Percentiles rank a stretch among this genome's conserved stretches.
Evolutionary conservation across 2,329 filamentous ascomycete genomes (phyloP).

Genomic region (Neonectria neomacrospora): DNA sequence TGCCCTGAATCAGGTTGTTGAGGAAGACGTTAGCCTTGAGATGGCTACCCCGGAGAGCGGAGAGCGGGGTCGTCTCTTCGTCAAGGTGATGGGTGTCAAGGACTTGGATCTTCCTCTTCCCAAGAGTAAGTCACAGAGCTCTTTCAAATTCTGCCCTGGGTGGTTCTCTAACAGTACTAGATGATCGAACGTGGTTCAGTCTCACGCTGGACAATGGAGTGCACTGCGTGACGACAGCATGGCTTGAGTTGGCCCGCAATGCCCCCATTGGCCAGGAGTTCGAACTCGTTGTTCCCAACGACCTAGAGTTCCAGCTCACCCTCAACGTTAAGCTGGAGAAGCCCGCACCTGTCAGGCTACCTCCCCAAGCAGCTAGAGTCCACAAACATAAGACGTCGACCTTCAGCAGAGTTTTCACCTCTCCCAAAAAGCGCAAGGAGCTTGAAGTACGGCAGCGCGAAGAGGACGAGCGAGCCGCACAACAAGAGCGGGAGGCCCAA

Average conservation of each 20-base stretch:
- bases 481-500: slow-evolving; percentile 71
- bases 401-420: slow-evolving; percentile 92
- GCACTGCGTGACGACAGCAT: slow-evolving; percentile 96
- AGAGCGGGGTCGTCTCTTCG: slow-evolving; percentile 91
- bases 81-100: slow-evolving; percentile 98
- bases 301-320: slow-evolving; percentile 98
- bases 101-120: slow-evolving; percentile 92
- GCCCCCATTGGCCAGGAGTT: slow-evolving; percentile 98
- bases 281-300: slow-evolving; percentile 94
- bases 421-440: slow-evolving; percentile 96
- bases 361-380: slow-evolving; percentile 70
- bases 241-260: slow-evolving; percentile 90
- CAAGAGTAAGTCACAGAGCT: slow-evolving; percentile 72
- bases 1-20: slow-evolving; percentile 71
- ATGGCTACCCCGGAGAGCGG: slow-evolving; percentile 77
- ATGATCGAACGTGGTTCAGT: slow-evolving; percentile 92
- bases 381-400: slow-evolving; percentile 82
- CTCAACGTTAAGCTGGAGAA: slow-evolving; percentile 94
- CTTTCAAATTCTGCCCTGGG: not conserved
- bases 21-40: slow-evolving; percentile 72
- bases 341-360: slow-evolving; percentile 65
- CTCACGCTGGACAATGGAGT: slow-evolving; percentile 98
- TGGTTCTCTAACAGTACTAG: slow-evolving; percentile 57
- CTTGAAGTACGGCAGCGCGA: slow-evolving; percentile 85
- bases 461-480: slow-evolving; percentile 78